Base-by-base conservation (phyloP, 2,329 filamentous ascomycete species). In the Aspergillus cejpii region DNA sequence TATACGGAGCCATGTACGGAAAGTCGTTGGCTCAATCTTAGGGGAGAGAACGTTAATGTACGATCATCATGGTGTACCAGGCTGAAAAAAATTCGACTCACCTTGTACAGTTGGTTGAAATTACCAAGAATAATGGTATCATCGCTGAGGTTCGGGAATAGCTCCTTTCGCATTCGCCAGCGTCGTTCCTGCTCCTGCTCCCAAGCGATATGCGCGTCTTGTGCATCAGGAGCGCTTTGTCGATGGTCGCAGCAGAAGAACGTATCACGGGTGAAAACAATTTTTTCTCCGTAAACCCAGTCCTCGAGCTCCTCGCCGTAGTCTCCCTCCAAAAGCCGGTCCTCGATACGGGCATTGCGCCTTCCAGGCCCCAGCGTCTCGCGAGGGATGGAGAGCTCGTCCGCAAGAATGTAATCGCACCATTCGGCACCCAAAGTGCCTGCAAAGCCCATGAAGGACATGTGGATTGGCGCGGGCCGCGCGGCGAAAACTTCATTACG, bases 361-460 rank as follows among this genome's bases (percentile, higher is more conserved):
- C 88, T 79, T 69, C 81, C 85, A 1, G 88, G 88, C 10, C 89
- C 81, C 21, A 97, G 73, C 0, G 91, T 96, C 20, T 82, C 79
- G 0, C 76, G 77, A 1, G 92, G 92, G 42, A 98, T 84, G 0
- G 92, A 89, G 1, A 85, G 91, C 40, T 85, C 76, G 60, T 98
- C 92, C 3, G 92, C 90, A 20, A 97, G 78, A 12, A 98, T 82
- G 60, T 98, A 98, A 64, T 98, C 92, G 57, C 92, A 98, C 92
- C 92, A 98, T 63, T 98, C 92, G 2, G 92, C 92, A 5, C 92
- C 92, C 1, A 98, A 73, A 0, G 91, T 96, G 7, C 92, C 92
- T 0, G 92, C 92, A 63, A 98, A 98, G 0, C 92, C 92, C 92
- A 98, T 98, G 60, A 98, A 98, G 0, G 92, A 95, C 92, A 98